Base-by-base conservation (phyloP, 805 yeast genomes). In the Lipomyces chichibuensis region DNA sequence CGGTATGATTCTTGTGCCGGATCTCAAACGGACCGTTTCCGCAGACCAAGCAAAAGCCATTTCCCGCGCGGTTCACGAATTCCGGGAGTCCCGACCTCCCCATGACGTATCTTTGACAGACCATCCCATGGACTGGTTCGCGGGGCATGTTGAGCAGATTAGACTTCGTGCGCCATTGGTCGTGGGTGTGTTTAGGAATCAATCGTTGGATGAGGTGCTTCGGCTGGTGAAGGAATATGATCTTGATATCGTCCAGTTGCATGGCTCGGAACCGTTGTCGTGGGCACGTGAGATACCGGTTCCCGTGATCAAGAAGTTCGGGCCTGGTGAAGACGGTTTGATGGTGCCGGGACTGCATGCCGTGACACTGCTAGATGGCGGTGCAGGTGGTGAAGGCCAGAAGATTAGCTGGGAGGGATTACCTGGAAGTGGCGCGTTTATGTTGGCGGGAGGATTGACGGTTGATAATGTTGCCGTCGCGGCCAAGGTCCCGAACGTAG, bases 101-200 rank as follows among this genome's bases (percentile, higher is more conserved):
- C 62, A 59, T 17, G 62, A 9, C 14, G 37, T 23, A 9, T 8
- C 37, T 6, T 29, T 27, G 54, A n/a, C 43, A 2, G 57, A 32
- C 32, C 46, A 57, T 1, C 35, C 13, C 17, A 55, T 3, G 1
- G 62, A 43, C 39, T 71, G 73, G 73, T 71, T 71, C 52, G 54
- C 14, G 2, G 57, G 52, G 5, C 67, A 69, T 5, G 43, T 59
- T 6, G 60, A 60, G 23, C 39, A 37, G 17, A 23, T 71, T n/a
- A 54, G 64, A n/a, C 25, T 56, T 4, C 54, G 57, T 7, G 67
- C 92, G 0, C 95, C 95, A 0, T 85, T 81, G 71, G 77, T 90
- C 1, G 97, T 92, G 1, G 99, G 98, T 0, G 99, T 94, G 2
- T 92, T 94, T 79, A 82, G 93, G 66, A 91, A 95, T 76, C 98